Base-by-base conservation (phyloP, 768 basidiomycete genomes). In the Phlebiopsis flavidoalba region DNA sequence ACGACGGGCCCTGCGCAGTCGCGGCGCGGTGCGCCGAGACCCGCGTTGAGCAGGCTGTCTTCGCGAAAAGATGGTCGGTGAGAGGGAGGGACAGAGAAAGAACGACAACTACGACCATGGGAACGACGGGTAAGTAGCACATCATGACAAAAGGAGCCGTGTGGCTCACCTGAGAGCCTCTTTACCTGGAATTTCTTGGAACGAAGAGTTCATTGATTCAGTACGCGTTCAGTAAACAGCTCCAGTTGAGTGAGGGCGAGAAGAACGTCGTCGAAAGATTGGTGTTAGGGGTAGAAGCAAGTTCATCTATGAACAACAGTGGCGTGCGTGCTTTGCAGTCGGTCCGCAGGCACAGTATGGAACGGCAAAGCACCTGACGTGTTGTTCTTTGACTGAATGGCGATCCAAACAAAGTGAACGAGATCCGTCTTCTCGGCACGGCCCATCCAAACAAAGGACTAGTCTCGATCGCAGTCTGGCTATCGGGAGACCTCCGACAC, bases 391-490 rank as follows among this genome's bases (percentile, higher is more conserved):
- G 19, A 31, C 26, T 19, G 33, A 33, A 8, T 24, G 51, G 48
- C 48, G 48, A 49, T 49, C 54, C 43, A 40, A n/a, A 37, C 37
- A 31, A 7, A 12, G 36, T 35, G 19, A 45, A 37, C 8, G 54
- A 55, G 54, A 45, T 43, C 54, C 54, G 40, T 45, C 12, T 17
- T 19, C 17, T 12, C 54, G 54, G 54, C 14, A 43, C 54, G 54
- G 54, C 10, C 37, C 37, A 55, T 8, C 54, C 54, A 19, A n/a
- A 21, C 35, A 45, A 43, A 43, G 40, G 54, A 6, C n/a, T 55
- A 45, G 54, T 55, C 54, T 40, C 54, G 54, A 55, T 55, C 40
- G 40, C 54, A 55, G 35, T 37, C 54, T 45, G 54, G n/a, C n/a
- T n/a, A n/a, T n/a, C n/a, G n/a, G n/a, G 40, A 55, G 54, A 55